phyloP scores from a whole-genome alignment of 2,329 filamentous ascomycete genomes.

The Corynespora cassiicola region DNA sequence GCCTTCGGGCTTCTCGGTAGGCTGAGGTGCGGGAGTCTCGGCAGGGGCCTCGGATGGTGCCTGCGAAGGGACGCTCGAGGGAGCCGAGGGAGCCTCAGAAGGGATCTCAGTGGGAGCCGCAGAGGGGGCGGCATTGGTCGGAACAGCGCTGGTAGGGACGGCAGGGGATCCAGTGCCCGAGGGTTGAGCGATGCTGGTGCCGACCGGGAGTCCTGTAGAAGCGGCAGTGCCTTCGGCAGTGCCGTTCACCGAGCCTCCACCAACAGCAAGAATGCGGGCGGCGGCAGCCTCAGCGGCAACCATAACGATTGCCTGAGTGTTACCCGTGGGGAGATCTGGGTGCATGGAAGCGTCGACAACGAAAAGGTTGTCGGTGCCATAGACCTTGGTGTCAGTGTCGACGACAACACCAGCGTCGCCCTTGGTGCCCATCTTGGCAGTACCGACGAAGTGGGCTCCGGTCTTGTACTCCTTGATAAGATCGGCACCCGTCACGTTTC shows the following conservation, averaged over 20 bases:
- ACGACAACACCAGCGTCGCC: conserved; percentile 52
- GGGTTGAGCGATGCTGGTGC: conserved; percentile 6
- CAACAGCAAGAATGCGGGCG: conserved; percentile 53
- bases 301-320: conserved; percentile 70
- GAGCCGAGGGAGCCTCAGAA: no score
- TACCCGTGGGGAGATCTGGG: conserved; percentile 72
- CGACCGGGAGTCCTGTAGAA: conserved; percentile 13
- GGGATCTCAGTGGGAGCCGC: no score
- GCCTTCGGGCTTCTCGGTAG: conserved; percentile 5
- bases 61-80: no score
- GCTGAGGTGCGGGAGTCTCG: no score
- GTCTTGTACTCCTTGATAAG: conserved; percentile 40
- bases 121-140: no score
- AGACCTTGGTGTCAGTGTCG: conserved; percentile 56
- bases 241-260: conserved; percentile 22
- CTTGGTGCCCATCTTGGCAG: conserved; percentile 59
- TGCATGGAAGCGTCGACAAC: conserved; percentile 60
- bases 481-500: conserved; percentile 49
- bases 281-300: conserved; percentile 65
- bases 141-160: conserved; percentile 6
- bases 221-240: conserved; percentile 15
- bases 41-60: no score
- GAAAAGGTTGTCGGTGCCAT: conserved; percentile 52
- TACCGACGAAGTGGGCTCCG: conserved; percentile 55
- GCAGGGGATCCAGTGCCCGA: conserved; percentile 7